Evolutionary conservation across 306 rosid species (phyloP).

Genomic region (Amphicarpaea edgeworthii): DNA sequence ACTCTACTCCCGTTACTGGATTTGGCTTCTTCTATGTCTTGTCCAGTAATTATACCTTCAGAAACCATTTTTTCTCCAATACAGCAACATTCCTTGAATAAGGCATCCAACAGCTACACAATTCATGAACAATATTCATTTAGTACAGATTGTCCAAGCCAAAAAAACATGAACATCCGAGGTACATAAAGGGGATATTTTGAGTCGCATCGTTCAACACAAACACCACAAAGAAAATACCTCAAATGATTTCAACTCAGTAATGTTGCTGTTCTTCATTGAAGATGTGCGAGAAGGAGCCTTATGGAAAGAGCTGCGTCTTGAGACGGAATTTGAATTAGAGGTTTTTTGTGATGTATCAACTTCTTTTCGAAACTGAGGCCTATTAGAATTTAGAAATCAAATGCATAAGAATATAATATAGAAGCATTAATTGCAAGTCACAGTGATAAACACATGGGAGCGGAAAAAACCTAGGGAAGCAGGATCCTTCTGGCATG

Average conservation of each 20-base stretch:
- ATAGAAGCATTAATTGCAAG: background rate
- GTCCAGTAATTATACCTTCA: conserved; percentile 71
- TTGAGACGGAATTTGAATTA: conserved; percentile 58
- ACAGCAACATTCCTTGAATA: conserved; percentile 66
- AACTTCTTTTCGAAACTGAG: conserved; percentile 60
- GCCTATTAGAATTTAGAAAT: conserved; percentile 56
- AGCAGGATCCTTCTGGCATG: conserved; percentile 94
- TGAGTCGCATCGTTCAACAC: background rate
- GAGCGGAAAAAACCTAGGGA: conserved; percentile 79
- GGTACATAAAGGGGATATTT: conserved; percentile 9
- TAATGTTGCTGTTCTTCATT: conserved; percentile 58
- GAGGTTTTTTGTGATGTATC: conserved; percentile 41
- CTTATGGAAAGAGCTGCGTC: conserved; percentile 59
- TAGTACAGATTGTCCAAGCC: conserved; percentile 26
- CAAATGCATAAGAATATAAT: conserved; percentile 36
- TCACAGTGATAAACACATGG: conserved; percentile 23
- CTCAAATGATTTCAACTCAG: conserved; percentile 83
- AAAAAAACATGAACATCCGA: conserved; percentile 23
- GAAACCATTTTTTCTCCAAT: conserved; percentile 74
- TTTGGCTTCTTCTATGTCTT: conserved; percentile 81
- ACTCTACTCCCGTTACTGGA: conserved; percentile 74
- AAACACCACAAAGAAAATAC: conserved; percentile 53
- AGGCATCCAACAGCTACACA: conserved; percentile 73
- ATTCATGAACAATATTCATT: conserved; percentile 42
- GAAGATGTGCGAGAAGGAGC: conserved; percentile 66